Percentiles rank a stretch among this genome's conserved stretches.
Evolutionary conservation across 352 stramenopile genomes (phyloP).

Genomic region (Phytophthora pseudosyringae): DNA sequence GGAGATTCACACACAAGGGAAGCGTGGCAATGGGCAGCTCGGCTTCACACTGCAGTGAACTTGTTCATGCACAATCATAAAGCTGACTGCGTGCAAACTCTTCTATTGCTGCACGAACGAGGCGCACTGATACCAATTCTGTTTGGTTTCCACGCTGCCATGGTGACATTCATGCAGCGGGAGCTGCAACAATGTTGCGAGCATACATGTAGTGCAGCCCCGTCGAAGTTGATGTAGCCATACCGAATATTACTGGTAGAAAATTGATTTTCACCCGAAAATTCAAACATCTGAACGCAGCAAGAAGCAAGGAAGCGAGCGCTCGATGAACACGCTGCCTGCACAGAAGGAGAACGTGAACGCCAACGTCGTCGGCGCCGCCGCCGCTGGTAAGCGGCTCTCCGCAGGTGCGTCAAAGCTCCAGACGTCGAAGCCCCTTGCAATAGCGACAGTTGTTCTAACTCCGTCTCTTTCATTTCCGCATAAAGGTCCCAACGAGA

Average conservation of each 20-base stretch:
- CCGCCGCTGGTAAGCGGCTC: slow-evolving; percentile 33
- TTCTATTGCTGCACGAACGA: no score
- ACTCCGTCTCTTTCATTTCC: background rate
- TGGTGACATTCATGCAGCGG: no score
- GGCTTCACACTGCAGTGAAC: no score
- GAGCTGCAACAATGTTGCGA: no score
- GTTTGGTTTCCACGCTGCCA: no score
- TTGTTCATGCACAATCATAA: no score
- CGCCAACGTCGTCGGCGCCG: slow-evolving; percentile 20
- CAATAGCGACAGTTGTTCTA: background rate
- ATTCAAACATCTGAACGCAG: slow-evolving; percentile 34
- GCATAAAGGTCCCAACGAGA: slow-evolving; percentile 5
- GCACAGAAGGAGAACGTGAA: slow-evolving; percentile 84
- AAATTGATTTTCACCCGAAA: slow-evolving; percentile 34
- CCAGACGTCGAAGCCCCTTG: background rate
- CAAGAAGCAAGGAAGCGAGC: slow-evolving; percentile 4
- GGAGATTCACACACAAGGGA: no score
- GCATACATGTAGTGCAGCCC: no score
- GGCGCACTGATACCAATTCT: no score
- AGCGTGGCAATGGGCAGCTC: no score
- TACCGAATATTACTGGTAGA: slow-evolving; percentile 32
- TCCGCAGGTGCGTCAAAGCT: slow-evolving; percentile 27
- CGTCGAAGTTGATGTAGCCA: slow-evolving; percentile 1
- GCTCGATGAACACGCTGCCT: slow-evolving; percentile 62
- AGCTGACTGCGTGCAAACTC: no score